Base-by-base conservation (phyloP, 2,329 filamentous ascomycete genomes). In the Fusarium decemcellulare region DNA sequence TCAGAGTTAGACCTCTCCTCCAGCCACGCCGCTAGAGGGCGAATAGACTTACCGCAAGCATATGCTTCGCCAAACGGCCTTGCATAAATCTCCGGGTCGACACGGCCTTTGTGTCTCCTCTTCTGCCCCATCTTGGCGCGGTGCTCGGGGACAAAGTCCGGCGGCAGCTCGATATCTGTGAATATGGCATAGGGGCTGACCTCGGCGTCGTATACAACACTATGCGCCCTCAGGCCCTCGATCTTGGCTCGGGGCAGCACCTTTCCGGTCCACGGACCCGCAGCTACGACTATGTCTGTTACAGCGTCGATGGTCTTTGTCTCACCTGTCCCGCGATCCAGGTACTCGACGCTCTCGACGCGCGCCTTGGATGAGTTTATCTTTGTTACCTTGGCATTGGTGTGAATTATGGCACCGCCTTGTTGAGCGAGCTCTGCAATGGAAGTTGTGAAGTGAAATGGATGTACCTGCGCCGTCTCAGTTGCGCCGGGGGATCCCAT, bases 391-490 rank as follows among this genome's bases (percentile, higher is more conserved):
- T 84, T 82, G 2, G 89, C 87, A 10, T 91, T 90, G 44, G 91
- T 84, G 32, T 89, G 84, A 56, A 98, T 85, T 23, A 91, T 87
- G 69, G 87, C 89, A 3, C 93, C 93, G 29, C 86, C 87, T 54
- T 93, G 88, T 59, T 87, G 82, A 0, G 95, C 94, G 12, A 98
- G 85, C 43, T 89, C 84, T 6, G 93, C 93, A 80, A 98, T 97
- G 15, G 90, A 86, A 0, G 89, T 95, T 1, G 96, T 98, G 77
- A 99, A 98, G 46, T 94, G 90, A 66, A 91, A 93, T 0, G 96
- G 96, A 75, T 99, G 95, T 4, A 98, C 95, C 80, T 99, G 96
- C 0, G 96, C 93, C 2, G 96, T 98, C 65, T 94, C 93, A 2
- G 86, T 87, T 1, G 90, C 88, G 4, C 89, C 91, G 3, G 83